A percentile compares a stretch with the other conserved stretches of the same genome.
Evolutionary conservation across 2,329 filamentous ascomycete species (phyloP).

Genomic region (Colletotrichum viniferum): DNA sequence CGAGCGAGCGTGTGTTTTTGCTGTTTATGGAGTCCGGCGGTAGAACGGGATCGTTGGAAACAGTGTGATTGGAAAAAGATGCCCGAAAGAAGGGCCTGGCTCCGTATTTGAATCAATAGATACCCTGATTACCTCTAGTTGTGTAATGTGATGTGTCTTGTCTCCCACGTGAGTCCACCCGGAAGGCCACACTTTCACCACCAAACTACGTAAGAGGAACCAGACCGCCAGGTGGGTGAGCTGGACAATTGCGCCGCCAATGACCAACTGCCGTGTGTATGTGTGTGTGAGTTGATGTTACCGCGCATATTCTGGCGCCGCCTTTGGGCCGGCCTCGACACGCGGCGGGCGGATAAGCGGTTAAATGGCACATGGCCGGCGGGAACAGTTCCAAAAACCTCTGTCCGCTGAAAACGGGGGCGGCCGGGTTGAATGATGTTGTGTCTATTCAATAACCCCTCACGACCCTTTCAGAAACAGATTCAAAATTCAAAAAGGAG

Average conservation of each 20-base stretch:
- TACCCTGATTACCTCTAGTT: neutral
- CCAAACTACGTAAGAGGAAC: neutral
- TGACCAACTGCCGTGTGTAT: neutral
- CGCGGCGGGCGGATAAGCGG: conserved; percentile 13
- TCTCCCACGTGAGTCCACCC: neutral
- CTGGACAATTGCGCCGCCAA: neutral
- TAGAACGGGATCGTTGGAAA: neutral
- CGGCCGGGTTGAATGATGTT: neutral
- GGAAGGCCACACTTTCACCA: neutral
- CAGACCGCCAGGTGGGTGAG: neutral
- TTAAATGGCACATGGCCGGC: neutral
- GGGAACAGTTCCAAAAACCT: neutral
- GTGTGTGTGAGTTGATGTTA: neutral
- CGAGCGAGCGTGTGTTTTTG: neutral
- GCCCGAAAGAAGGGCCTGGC: neutral
- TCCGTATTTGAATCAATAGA: neutral
- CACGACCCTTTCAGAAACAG: neutral
- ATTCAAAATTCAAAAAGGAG: neutral
- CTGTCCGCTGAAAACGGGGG: neutral
- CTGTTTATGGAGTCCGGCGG: neutral
- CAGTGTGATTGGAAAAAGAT: neutral
- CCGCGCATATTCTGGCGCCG: neutral
- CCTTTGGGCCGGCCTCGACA: neutral
- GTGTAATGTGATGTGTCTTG: neutral
- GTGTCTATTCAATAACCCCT: neutral